Evolutionary conservation across 2,329 filamentous ascomycete species (phyloP).

Genomic region (Stemphylium beticola): DNA sequence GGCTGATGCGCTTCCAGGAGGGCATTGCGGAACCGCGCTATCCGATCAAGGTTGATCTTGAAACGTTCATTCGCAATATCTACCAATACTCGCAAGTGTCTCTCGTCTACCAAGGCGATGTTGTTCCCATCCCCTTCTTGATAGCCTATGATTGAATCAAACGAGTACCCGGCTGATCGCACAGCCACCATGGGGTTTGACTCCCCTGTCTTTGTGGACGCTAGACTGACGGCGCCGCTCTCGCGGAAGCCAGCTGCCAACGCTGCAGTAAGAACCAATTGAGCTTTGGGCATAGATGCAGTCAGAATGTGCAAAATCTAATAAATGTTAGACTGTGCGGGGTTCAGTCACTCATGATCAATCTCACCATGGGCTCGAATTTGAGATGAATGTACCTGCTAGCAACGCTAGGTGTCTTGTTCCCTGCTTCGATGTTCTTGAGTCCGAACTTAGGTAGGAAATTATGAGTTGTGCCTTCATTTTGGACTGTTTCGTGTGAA

Average conservation of each 20-base stretch:
- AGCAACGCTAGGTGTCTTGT: constrained; percentile 27
- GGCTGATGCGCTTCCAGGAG: constrained; percentile 48
- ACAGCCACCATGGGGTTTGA: constrained; percentile 80
- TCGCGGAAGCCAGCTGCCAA: constrained; percentile 87
- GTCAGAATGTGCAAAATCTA: constrained; percentile 90
- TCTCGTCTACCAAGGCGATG: constrained; percentile 63
- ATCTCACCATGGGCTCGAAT: constrained; percentile 88
- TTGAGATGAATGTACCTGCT: constrained; percentile 76
- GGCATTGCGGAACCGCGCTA: constrained; percentile 66
- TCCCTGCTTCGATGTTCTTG: constrained; percentile 1
- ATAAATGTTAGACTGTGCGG: constrained; percentile 25
- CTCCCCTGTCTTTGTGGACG: constrained; percentile 44
- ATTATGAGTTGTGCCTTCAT: constrained; percentile 12
- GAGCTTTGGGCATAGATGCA: constrained; percentile 75
- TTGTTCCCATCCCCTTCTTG: constrained; percentile 47
- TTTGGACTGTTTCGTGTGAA: constrained; percentile 74
- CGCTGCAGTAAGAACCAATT: constrained; percentile 76
- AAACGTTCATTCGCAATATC: constrained; percentile 78
- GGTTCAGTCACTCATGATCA: not conserved
- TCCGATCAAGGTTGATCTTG: constrained; percentile 70
- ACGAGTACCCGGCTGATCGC: constrained; percentile 78
- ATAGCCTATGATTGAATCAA: constrained; percentile 80
- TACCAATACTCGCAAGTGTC: constrained; percentile 72
- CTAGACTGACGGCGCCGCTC: constrained; percentile 78
- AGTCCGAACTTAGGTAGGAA: constrained; percentile 51